phyloP scores from a whole-genome alignment of 2,329 filamentous ascomycete species.

The Phaeophleospora eucalypticola region DNA sequence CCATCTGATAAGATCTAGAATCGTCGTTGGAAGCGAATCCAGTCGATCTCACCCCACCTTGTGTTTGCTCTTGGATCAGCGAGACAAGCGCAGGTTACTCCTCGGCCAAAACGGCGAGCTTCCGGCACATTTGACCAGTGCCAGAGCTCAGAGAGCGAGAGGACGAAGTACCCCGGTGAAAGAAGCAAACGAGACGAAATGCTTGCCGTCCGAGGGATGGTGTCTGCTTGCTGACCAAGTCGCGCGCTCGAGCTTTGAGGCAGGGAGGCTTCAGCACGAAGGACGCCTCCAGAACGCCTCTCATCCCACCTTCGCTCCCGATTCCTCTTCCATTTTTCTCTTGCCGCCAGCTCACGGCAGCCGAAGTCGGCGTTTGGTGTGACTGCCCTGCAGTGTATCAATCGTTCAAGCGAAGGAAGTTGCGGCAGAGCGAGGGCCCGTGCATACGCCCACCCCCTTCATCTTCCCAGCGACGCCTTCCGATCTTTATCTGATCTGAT shows the following conservation, averaged over 20 bases:
- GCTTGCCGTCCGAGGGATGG: no score
- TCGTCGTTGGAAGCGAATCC: no score
- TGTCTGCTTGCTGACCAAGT: neutral
- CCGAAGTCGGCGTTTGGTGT: neutral
- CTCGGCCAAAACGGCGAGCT: neutral
- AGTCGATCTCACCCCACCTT: no score
- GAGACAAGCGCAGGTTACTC: neutral
- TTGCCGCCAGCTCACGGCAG: neutral
- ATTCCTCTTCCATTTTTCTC: neutral
- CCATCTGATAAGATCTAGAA: no score
- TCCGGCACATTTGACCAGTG: neutral
- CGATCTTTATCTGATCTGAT: conserved; percentile 2
- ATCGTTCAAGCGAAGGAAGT: neutral
- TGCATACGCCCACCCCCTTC: neutral
- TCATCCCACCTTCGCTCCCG: neutral
- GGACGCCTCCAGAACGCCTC: neutral
- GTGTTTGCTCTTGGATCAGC: no score
- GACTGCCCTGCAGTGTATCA: neutral
- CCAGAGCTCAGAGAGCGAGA: neutral
- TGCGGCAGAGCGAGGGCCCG: neutral
- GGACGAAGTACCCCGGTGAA: neutral
- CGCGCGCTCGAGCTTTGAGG: neutral
- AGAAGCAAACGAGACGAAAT: neutral
- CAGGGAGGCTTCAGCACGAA: neutral
- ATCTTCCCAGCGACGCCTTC: neutral